These are phyloP conservation scores for Botryotinia calthae DNA, from an alignment of 2,329 filamentous ascomycete genomes.

Conservation along the genomic window DNA sequence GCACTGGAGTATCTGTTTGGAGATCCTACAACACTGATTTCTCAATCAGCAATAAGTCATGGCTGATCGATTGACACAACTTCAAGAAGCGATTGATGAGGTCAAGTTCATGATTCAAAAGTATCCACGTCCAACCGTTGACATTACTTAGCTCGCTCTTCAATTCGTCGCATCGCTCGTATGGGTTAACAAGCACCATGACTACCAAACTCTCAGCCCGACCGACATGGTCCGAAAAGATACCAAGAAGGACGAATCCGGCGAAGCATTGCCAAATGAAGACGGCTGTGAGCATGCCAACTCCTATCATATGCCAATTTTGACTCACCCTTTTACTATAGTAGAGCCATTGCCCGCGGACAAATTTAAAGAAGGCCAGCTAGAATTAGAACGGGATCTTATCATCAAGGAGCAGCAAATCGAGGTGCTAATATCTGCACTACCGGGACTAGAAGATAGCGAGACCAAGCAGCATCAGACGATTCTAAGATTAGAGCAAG, in stretches of 20 bases:
- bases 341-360: slow-evolving; percentile 62
- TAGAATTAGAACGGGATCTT: slow-evolving; percentile 72
- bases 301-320: slow-evolving; percentile 1
- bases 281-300: slow-evolving; percentile 7
- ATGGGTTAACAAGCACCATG: slow-evolving; percentile 67
- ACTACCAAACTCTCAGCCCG: slow-evolving; percentile 57
- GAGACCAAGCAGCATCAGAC: slow-evolving; percentile 71
- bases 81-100: slow-evolving; percentile 83
- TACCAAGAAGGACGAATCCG: slow-evolving; percentile 40
- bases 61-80: slow-evolving; percentile 75
- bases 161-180: slow-evolving; percentile 67
- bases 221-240: slow-evolving; percentile 59
- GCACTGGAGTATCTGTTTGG: neutral
- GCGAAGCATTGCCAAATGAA: slow-evolving; percentile 24
- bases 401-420: slow-evolving; percentile 82
- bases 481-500: slow-evolving; percentile 63
- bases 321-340: slow-evolving; percentile 35
- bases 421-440: slow-evolving; percentile 68
- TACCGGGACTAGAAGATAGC: slow-evolving; percentile 76
- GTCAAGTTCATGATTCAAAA: slow-evolving; percentile 44
- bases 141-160: slow-evolving; percentile 54
- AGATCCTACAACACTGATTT: slow-evolving; percentile 9
- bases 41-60: slow-evolving; percentile 43
- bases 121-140: slow-evolving; percentile 12
- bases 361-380: slow-evolving; percentile 64